Evolutionary conservation across 2,329 filamentous ascomycete species (phyloP), one percentile per base, ranked within the genome.

Genomic region (Juglanconis sp.): DNA sequence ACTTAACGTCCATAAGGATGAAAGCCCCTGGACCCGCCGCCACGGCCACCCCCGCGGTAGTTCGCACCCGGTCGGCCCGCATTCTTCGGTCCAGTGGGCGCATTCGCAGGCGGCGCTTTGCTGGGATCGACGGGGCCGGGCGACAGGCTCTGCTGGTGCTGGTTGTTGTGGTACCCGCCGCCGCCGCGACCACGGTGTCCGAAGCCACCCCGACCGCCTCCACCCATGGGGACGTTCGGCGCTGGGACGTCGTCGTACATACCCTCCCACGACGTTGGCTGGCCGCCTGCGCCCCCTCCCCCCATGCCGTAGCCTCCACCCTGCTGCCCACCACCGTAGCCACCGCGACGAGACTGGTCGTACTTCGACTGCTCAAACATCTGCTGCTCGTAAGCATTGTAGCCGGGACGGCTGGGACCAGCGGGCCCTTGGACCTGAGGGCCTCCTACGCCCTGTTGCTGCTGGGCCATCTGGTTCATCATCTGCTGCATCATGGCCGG

Each of bases 181-280:
- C 68, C 68, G 38, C 68, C 68, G 38, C 71, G 65, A 38, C 68
- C 68, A 51, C 71, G 68, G 65, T 74, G 74, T 32, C 24, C 24
- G 44, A 71, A 73, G 68, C 72, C 71, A 69, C 72, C 70, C 68
- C 79, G 81, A 15, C 77, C 78, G 66, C 56, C 52, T 6, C 53
- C 57, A n/a, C 53, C 60, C 60, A 60, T 63, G 38, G 58, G 58
- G 17, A 87, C 83, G 67, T 88, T 87, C 5, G 91, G 91, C 71
- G 94, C 91, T 15, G 92, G 93, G 2, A 93, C 91, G 72, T 97
- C 94, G 72, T 98, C 94, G 73, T 97, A 98, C 92, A 96, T 96
- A 69, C 94, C 94, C 73, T 98, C 94, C 92, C 93, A 97, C 46
- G 89, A 93, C 31, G 90, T 91, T n/a, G 89, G 89, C 15, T 86